Evolutionary conservation across 2,329 filamentous ascomycete species (phyloP).

Genomic region (Sporothrix mexicana): DNA sequence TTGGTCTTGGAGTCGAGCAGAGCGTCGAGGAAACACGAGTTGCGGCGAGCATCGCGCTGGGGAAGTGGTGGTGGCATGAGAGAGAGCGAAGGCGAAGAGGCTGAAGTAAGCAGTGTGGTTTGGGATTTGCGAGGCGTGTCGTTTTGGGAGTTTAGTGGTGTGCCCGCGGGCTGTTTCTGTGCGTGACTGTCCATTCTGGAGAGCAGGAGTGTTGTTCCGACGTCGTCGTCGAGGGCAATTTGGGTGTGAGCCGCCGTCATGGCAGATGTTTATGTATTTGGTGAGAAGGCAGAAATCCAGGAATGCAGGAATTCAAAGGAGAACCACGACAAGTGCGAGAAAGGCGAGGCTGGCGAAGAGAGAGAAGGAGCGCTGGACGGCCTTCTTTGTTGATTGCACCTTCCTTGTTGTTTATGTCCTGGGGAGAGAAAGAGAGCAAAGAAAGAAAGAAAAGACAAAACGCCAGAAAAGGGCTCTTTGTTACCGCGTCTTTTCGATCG

Average conservation of each 20-base stretch:
- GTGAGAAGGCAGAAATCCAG: not conserved
- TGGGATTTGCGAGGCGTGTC: not conserved
- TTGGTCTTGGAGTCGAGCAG: conserved; percentile 38
- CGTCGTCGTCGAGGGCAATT: conserved; percentile 35
- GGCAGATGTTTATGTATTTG: not conserved
- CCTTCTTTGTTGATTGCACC: conserved; percentile 19
- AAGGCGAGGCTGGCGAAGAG: not conserved
- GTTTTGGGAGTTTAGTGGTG: conserved; percentile 15
- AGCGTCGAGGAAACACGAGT: conserved; percentile 53
- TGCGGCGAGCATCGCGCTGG: conserved; percentile 56
- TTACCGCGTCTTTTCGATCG: conserved; percentile 23
- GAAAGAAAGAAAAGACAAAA: not conserved
- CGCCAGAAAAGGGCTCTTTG: not conserved
- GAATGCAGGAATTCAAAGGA: not conserved
- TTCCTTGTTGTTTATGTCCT: conserved; percentile 8
- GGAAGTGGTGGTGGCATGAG: conserved; percentile 54
- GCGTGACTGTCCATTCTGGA: conserved; percentile 28
- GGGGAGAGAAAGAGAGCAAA: conserved; percentile 2
- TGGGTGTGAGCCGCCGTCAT: conserved; percentile 33
- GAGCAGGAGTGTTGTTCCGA: conserved; percentile 31
- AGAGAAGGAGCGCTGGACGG: conserved; percentile 12
- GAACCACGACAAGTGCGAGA: not conserved
- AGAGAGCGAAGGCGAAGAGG: conserved; percentile 22
- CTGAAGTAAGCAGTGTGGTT: not conserved
- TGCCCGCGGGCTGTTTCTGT: conserved; percentile 5